These are phyloP conservation scores for Cryptococcus sp. DNA, from an alignment of 1,284 basidiomycete species.

Conservation along the genomic window DNA sequence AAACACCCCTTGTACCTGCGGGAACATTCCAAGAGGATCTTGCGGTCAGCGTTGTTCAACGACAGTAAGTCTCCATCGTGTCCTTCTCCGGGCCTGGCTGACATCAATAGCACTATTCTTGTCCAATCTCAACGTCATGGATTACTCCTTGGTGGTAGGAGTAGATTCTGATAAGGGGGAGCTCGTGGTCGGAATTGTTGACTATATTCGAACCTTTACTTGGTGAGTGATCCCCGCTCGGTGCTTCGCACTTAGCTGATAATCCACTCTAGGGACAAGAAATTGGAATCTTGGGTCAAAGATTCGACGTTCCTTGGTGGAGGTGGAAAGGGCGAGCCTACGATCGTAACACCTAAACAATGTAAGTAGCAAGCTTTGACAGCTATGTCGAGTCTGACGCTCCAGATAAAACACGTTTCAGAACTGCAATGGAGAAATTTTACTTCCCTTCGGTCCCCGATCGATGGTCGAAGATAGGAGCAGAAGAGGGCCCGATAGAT, in stretches of 20 bases:
- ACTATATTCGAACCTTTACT: conserved; percentile 44
- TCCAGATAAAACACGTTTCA: conserved; percentile 78
- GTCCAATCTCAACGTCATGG: conserved; percentile 96
- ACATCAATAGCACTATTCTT: conserved; percentile 59
- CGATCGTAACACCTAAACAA: conserved; percentile 69
- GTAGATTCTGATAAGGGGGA: conserved; percentile 78
- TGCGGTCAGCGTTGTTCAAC: conserved; percentile 85
- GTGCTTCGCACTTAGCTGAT: neutral
- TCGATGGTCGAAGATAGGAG: conserved; percentile 37
- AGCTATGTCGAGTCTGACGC: neutral
- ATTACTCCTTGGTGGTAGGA: conserved; percentile 94
- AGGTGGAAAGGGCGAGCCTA: conserved; percentile 76
- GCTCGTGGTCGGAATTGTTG: conserved; percentile 93
- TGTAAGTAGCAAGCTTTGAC: conserved; percentile 20
- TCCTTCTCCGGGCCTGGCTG: neutral
- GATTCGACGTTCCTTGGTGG: conserved; percentile 81
- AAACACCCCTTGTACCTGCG: conserved; percentile 81
- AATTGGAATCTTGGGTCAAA: conserved; percentile 95
- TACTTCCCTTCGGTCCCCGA: conserved; percentile 61
- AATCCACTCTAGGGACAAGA: conserved; percentile 72
- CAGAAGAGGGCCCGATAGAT: conserved; percentile 24
- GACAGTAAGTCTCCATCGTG: conserved; percentile 60
- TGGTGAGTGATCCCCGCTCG: conserved; percentile 7
- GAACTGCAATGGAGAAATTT: conserved; percentile 78
- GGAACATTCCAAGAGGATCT: conserved; percentile 89